Evolutionary conservation across 1,284 basidiomycete genomes (phyloP).

Genomic region (Ceratobasidium sp.): DNA sequence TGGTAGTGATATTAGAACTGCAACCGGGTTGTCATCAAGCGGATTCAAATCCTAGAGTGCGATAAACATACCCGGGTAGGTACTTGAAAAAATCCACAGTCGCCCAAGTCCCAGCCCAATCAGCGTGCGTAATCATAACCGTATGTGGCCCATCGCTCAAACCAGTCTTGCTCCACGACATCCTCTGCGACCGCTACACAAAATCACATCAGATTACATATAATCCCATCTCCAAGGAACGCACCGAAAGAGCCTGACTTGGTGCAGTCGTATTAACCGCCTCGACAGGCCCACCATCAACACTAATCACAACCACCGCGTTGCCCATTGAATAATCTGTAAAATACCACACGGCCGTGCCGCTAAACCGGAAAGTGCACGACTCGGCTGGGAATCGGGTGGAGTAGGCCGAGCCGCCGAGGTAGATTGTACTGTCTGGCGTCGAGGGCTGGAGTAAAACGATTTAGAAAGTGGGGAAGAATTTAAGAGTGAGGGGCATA

Average conservation of each 20-base stretch:
- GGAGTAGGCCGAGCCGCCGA: background rate
- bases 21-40: background rate
- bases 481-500: background rate
- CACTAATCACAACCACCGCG: constrained; percentile 3
- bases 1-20: background rate
- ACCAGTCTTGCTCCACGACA: constrained; percentile 18
- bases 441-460: background rate
- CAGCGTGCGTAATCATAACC: constrained; percentile 19
- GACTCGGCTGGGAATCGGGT: constrained; percentile 6
- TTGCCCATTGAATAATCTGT: constrained; percentile 11
- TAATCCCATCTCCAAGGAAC: background rate
- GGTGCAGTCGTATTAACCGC: background rate
- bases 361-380: constrained; percentile 18
- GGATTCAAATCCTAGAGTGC: background rate
- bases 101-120: background rate
- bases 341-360: constrained; percentile 32
- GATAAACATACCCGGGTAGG: constrained; percentile 2
- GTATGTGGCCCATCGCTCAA: constrained; percentile 13
- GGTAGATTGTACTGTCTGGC: constrained; percentile 2
- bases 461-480: background rate
- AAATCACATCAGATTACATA: background rate
- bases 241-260: background rate
- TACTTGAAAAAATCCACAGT: constrained; percentile 25
- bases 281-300: constrained; percentile 14
- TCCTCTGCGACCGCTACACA: constrained; percentile 5